Conservation (phyloP, 2,329 filamentous ascomycete genomes). For the Capronia americana region DNA sequence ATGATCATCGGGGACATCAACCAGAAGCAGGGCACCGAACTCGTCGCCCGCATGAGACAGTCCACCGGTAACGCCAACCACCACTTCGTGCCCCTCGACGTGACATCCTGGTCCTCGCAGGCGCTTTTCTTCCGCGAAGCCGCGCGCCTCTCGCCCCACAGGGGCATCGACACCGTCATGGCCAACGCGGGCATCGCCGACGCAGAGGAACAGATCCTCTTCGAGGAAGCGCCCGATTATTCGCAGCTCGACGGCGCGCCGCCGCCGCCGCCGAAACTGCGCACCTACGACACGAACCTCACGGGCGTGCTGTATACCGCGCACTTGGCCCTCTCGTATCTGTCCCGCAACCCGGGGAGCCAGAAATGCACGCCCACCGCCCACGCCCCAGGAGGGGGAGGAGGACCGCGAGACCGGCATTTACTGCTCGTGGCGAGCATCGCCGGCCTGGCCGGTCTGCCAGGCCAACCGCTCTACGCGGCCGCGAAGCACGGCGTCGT, state of each 20-base stretch:
- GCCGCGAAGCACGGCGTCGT: slow-evolving; percentile 70
- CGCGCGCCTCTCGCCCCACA: slow-evolving; percentile 59
- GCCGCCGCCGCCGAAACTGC: slow-evolving; percentile 54
- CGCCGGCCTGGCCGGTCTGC: slow-evolving; percentile 57
- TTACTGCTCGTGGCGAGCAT: slow-evolving; percentile 69
- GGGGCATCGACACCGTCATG: slow-evolving; percentile 67
- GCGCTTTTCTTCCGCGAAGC: slow-evolving; percentile 68
- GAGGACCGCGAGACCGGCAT: slow-evolving; percentile 59
- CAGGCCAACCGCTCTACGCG: slow-evolving; percentile 60
- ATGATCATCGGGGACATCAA: slow-evolving; percentile 70
- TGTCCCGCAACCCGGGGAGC: slow-evolving; percentile 59
- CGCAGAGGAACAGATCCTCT: slow-evolving; percentile 43
- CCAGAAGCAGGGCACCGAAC: slow-evolving; percentile 58
- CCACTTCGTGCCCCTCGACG: slow-evolving; percentile 61
- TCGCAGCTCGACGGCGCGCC: slow-evolving; percentile 19
- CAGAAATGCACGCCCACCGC: slow-evolving; percentile 39
- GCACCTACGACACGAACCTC: slow-evolving; percentile 67
- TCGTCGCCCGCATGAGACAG: slow-evolving; percentile 63
- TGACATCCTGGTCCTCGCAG: slow-evolving; percentile 69
- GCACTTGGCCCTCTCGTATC: slow-evolving; percentile 62
- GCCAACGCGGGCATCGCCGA: slow-evolving; percentile 70
- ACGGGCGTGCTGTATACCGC: slow-evolving; percentile 69
- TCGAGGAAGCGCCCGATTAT: slow-evolving; percentile 55
- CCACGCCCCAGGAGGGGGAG: slow-evolving; percentile 36
- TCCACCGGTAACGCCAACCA: slow-evolving; percentile 67